These are phyloP conservation scores for Trichoderma aggressivum DNA, from an alignment of 2,329 filamentous ascomycete species.

Conservation along the genomic window DNA sequence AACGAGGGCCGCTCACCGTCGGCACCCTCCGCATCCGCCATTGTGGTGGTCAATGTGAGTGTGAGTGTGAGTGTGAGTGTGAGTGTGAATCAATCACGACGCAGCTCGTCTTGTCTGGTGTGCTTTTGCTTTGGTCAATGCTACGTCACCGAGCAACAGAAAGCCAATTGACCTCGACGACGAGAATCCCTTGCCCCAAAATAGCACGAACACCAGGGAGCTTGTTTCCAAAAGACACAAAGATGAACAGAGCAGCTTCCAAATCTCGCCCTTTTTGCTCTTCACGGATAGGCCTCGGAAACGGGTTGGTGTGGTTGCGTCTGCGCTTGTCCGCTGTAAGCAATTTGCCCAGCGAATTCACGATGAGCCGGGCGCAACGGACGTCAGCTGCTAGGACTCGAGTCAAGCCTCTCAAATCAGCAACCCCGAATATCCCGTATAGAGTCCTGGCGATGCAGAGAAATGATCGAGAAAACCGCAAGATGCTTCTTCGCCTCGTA, in stretches of 20 bases:
- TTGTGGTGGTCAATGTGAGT: neutral
- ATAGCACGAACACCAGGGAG: neutral
- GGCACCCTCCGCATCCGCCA: constrained; percentile 19
- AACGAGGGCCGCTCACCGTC: constrained; percentile 41
- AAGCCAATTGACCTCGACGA: neutral
- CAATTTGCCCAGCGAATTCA: neutral
- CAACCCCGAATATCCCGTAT: neutral
- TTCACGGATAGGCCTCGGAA: neutral
- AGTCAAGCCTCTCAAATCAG: neutral
- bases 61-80: too few species aligned
- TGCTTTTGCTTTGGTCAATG: neutral
- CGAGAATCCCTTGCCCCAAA: neutral
- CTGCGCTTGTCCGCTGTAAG: neutral
- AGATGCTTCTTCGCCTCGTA: neutral
- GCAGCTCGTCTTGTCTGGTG: neutral
- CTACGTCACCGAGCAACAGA: neutral
- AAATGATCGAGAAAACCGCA: neutral
- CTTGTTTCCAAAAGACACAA: neutral
- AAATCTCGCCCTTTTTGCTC: neutral
- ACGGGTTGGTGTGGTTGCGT: neutral
- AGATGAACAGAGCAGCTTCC: neutral
- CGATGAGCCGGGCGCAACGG: neutral
- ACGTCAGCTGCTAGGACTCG: neutral
- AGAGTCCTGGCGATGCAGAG: neutral
- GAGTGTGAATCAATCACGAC: neutral